phyloP scores from a whole-genome alignment of 108 stramenopile genomes.

The Mayamaea pseudoterrestris region DNA sequence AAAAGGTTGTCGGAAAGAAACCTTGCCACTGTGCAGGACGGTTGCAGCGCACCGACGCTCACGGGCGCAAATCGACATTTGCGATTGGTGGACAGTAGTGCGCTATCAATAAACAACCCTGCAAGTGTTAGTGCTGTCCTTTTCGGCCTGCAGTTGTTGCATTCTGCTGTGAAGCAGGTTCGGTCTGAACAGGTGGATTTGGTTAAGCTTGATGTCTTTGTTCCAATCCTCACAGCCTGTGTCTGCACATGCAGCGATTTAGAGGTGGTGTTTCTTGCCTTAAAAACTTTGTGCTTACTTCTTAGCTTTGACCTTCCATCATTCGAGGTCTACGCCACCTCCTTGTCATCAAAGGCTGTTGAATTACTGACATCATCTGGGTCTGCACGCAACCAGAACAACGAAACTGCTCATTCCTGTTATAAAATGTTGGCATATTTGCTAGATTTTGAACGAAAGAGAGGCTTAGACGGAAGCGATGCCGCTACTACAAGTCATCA shows the following conservation, averaged over 20 bases:
- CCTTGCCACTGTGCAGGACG: constrained; percentile 53
- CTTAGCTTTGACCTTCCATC: constrained; percentile 75
- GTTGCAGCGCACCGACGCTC: constrained; percentile 71
- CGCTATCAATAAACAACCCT: constrained; percentile 41
- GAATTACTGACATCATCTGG: constrained; percentile 47
- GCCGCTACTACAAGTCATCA: constrained; percentile 1
- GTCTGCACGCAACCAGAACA: constrained; percentile 44
- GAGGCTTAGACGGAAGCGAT: neutral
- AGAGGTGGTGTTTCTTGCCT: constrained; percentile 60
- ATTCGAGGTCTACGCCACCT: constrained; percentile 33
- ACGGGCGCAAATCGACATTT: constrained; percentile 61
- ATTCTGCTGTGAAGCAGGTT: constrained; percentile 61
- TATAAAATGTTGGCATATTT: constrained; percentile 82
- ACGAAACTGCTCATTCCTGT: constrained; percentile 81
- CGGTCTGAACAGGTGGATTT: constrained; percentile 31
- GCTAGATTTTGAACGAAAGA: constrained; percentile 11
- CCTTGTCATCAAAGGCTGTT: constrained; percentile 61
- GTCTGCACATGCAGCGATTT: constrained; percentile 56
- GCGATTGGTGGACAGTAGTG: constrained; percentile 13
- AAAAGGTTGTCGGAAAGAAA: constrained; percentile 31
- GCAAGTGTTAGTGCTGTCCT: constrained; percentile 62
- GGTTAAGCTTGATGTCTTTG: constrained; percentile 69
- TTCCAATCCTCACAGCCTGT: constrained; percentile 67
- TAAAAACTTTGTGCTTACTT: constrained; percentile 67
- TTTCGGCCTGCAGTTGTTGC: constrained; percentile 74